phyloP scores from a whole-genome alignment of 257 asterid species.

The Ophiorrhiza pumila region DNA sequence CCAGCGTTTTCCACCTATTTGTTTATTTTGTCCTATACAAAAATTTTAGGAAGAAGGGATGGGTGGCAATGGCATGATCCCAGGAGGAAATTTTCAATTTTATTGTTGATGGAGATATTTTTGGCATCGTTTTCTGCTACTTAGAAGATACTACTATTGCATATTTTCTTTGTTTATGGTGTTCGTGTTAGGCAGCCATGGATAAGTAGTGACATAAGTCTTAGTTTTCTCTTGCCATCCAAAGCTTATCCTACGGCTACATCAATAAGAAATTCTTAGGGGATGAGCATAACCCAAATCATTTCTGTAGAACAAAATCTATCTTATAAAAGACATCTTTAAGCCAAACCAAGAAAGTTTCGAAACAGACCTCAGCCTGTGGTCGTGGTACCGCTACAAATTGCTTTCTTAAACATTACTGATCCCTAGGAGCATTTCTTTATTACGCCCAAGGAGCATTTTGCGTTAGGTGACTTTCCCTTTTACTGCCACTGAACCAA shows the following conservation, averaged over 20 bases:
- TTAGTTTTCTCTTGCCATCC: no score
- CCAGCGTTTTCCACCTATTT: no score
- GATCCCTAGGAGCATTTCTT: slow-evolving; percentile 22
- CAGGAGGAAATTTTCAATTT: no score
- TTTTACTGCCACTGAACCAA: background rate
- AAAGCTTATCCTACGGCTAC: slow-evolving; percentile 14
- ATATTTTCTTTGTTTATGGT: no score
- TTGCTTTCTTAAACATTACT: background rate
- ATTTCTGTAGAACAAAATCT: background rate
- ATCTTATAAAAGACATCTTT: background rate
- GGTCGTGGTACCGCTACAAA: background rate
- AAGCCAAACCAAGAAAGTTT: background rate
- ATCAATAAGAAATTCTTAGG: background rate
- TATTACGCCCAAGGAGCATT: background rate
- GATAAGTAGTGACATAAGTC: no score
- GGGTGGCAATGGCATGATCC: no score
- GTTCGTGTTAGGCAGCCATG: no score
- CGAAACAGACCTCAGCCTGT: background rate
- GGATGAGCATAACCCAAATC: slow-evolving; percentile 8
- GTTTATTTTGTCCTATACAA: no score
- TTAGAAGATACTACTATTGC: slow-evolving; percentile 16
- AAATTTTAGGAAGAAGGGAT: no score
- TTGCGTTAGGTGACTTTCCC: slow-evolving; percentile 14
- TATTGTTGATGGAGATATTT: no score
- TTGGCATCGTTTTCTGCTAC: slow-evolving; percentile 14